These are phyloP conservation scores for Entomortierella chlamydospora DNA, from an alignment of 192 early-diverging fungal species.

Conservation along the genomic window DNA sequence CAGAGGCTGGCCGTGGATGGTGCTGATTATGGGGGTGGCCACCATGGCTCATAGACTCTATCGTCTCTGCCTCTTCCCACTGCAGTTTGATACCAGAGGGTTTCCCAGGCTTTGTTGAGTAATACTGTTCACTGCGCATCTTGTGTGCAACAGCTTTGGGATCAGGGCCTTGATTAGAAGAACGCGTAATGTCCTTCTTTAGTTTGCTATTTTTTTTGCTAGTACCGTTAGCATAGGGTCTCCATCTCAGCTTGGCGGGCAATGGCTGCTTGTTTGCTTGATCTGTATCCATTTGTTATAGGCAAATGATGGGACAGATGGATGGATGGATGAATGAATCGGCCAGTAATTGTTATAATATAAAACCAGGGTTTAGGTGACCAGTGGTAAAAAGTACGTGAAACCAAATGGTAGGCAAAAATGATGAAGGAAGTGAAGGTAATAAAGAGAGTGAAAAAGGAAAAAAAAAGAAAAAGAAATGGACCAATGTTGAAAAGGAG, in stretches of 20 bases:
- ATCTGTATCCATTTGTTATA: conserved; percentile 33
- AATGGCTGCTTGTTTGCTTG: conserved; percentile 20
- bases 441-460: too few relatives aligned
- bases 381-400: too few relatives aligned
- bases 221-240: conserved; percentile 49
- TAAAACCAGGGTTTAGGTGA: too few relatives aligned
- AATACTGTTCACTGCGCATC: conserved; percentile 27
- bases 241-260: conserved; percentile 43
- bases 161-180: not conserved
- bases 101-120: conserved; percentile 8
- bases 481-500: too few relatives aligned
- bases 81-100: conserved; percentile 29
- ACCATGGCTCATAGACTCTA: conserved; percentile 48
- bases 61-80: conserved; percentile 50
- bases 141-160: conserved; percentile 36
- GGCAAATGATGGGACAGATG: not conserved
- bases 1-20: not conserved
- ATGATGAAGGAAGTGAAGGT: too few relatives aligned
- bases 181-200: conserved; percentile 17
- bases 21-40: conserved; percentile 38
- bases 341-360: too few relatives aligned
- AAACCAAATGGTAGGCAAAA: too few relatives aligned
- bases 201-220: conserved; percentile 39
- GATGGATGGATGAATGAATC: not conserved
- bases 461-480: too few relatives aligned